phyloP scores from a whole-genome alignment of 257 asterid species.

The Sherardia arvensis region DNA sequence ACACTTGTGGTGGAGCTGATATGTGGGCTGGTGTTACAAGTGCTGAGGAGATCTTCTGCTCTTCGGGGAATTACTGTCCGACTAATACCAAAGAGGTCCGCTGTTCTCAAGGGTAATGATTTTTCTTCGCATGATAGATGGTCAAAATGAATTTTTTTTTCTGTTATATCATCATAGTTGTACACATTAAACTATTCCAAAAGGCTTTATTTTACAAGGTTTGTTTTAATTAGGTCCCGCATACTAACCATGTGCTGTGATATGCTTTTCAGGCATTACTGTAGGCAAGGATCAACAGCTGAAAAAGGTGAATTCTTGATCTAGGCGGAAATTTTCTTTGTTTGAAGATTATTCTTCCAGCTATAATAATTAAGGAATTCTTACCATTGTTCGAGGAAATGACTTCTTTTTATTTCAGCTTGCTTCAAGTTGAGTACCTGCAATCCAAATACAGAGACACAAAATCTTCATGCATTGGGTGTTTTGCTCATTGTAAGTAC shows the following conservation, averaged over 20 bases:
- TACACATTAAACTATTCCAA: neutral
- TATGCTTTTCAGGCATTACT: constrained; percentile 64
- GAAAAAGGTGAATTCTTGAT: constrained; percentile 41
- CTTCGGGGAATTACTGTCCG: constrained; percentile 92
- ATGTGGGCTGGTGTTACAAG: constrained; percentile 68
- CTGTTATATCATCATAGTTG: neutral
- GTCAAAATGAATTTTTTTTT: neutral
- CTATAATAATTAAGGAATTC: neutral
- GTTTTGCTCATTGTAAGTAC: constrained; percentile 73
- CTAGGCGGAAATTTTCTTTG: neutral
- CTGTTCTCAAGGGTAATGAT: constrained; percentile 60
- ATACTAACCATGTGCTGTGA: neutral
- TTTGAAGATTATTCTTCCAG: neutral
- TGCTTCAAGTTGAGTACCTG: constrained; percentile 81
- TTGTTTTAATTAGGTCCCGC: neutral
- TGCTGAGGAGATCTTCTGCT: constrained; percentile 70
- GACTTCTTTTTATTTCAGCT: constrained; percentile 36
- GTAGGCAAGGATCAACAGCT: constrained; percentile 75
- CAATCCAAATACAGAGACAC: constrained; percentile 50
- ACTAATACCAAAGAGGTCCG: constrained; percentile 51
- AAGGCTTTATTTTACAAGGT: neutral
- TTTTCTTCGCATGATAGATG: constrained; percentile 9
- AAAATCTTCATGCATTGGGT: constrained; percentile 73
- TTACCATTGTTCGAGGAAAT: neutral
- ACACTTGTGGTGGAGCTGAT: constrained; percentile 92